Evolutionary conservation across 225 moss, liverwort and hornwort genomes (phyloP), one percentile per base, ranked within the genome.

Genomic region (Thuidium tamariscinum): DNA sequence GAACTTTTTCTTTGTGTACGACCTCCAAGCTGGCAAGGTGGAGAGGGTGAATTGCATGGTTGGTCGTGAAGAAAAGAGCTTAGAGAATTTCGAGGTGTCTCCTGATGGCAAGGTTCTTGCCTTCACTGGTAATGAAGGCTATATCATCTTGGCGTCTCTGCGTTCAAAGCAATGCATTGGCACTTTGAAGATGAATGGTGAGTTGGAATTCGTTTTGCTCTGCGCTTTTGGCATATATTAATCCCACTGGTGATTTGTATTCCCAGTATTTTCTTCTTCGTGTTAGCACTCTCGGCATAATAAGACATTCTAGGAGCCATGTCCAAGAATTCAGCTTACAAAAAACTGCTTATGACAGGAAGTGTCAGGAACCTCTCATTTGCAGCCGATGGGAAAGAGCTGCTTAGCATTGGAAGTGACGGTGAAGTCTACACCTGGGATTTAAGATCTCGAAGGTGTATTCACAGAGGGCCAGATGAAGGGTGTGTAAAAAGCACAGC

Each of bases 341-440:
- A 57, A 29, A 23, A 13, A 16, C 2, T 14, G 10, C 6, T 79
- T 51, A 79, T 82, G 42, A 79, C 93, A 93, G 90, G 90, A 37
- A 93, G 84, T 77, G 95, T 94, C 11, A 91, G 91, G 42, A 71
- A 92, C 34, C 94, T 99, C 44, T 90, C 95, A 44, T 99, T 97
- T 89, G 92, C 96, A 73, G 91, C 92, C 48, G 85, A 93, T 39
- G 99, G 99, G 81, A 93, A 91, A 85, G 93, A 95, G 52, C 52
- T 99, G 84, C 88, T 99, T 14, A 97, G 96, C 85, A 88, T 90
- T 57, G 99, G 99, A 77, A 91, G 95, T 84, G 99, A 99, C 84
- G 95, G 96, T 51, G 95, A 97, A 86, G 89, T 99, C 36, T 99
- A 99, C 86, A 95, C 95, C 37, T 97, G 99, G 99, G 97, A 99